Evolutionary conservation across 495 filamentous ascomycete genomes (phyloP).

Genomic region (Aeminium ludgeri): DNA sequence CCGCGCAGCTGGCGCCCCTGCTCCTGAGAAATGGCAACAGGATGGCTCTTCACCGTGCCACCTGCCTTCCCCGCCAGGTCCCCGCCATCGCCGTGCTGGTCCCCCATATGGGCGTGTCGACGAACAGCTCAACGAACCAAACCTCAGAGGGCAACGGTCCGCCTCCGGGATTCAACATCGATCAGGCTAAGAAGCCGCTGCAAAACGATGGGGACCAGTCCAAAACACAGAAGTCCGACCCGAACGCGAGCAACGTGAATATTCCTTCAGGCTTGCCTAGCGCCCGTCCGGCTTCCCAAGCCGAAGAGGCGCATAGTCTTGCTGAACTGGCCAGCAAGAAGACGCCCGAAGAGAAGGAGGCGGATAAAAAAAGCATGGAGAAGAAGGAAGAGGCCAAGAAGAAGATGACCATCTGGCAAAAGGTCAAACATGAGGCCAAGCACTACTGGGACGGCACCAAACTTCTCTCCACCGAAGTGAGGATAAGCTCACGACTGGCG

Average conservation of each 20-base stretch:
- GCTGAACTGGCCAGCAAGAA: constrained; percentile 33
- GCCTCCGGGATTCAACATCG: constrained; percentile 84
- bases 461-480: constrained; percentile 77
- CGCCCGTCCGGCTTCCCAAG: constrained; percentile 28
- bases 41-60: constrained; percentile 15
- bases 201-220: constrained; percentile 25
- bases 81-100: constrained; percentile 26
- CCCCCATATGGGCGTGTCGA: constrained; percentile 30
- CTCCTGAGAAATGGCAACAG: constrained; percentile 21
- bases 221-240: constrained; percentile 14
- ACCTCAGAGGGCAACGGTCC: constrained; percentile 44
- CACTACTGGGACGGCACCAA: constrained; percentile 99
- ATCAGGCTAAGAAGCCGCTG: constrained; percentile 72
- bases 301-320: constrained; percentile 29
- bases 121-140: constrained; percentile 43
- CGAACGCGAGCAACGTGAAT: constrained; percentile 11
- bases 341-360: constrained; percentile 23
- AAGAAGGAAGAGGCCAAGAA: constrained; percentile 65
- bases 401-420: constrained; percentile 76
- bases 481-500: constrained; percentile 76
- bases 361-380: constrained; percentile 33
- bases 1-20: constrained; percentile 19
- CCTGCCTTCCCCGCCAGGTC: constrained; percentile 15
- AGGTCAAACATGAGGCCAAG: constrained; percentile 74
- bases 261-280: constrained; percentile 26